phyloP scores from a whole-genome alignment of 257 asterid species.

The Fraxinus anomala region DNA sequence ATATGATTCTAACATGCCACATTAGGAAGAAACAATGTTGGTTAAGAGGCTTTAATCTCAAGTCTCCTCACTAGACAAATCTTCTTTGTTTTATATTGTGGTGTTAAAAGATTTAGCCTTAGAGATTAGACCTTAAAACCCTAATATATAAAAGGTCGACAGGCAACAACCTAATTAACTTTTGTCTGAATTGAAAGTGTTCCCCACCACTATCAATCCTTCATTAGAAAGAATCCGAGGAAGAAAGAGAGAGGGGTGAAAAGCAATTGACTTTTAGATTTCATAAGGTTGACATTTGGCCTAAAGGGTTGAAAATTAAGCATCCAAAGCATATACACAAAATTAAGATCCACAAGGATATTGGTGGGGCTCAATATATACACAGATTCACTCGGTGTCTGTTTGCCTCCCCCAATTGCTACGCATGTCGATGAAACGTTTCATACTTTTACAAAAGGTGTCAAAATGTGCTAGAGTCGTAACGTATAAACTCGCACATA shows the following conservation, averaged over 20 bases:
- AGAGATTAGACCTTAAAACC: neutral
- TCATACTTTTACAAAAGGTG: no score
- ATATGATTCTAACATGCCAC: constrained; percentile 10
- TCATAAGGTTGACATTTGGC: constrained; percentile 44
- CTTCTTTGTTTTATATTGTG: neutral
- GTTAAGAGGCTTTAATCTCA: constrained; percentile 13
- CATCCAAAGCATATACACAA: constrained; percentile 33
- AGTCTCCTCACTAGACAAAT: constrained; percentile 14
- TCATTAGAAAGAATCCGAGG: constrained; percentile 34
- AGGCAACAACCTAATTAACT: constrained; percentile 25
- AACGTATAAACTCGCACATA: no score
- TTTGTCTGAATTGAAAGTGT: constrained; percentile 33
- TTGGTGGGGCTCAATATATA: constrained; percentile 23
- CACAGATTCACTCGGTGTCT: constrained; percentile 29
- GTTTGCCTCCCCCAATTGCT: constrained; percentile 31
- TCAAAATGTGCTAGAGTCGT: no score
- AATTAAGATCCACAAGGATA: neutral
- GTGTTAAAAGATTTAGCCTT: neutral
- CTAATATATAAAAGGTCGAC: constrained; percentile 12
- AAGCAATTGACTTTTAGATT: constrained; percentile 35
- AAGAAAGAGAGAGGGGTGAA: constrained; percentile 17
- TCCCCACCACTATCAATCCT: constrained; percentile 37
- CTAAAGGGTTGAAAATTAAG: constrained; percentile 33
- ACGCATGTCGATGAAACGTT: constrained; percentile 15
- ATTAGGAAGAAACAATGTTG: constrained; percentile 23